These are phyloP conservation scores for Aegilops umbellulata DNA, from an alignment of 176 grass and related monocot species.

Conservation along the genomic window DNA sequence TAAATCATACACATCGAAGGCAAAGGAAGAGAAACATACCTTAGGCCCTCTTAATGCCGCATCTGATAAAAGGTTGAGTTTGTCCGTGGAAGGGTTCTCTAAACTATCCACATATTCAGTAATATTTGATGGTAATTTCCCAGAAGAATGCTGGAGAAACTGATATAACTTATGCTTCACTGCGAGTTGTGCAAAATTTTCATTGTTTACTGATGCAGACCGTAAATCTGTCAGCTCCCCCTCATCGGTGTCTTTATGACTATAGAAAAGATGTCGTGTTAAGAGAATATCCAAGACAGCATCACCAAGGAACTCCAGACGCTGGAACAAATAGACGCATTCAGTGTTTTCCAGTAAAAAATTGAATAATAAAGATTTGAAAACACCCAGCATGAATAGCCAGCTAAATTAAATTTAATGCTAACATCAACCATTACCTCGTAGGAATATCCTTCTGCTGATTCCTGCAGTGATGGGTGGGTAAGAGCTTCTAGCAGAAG, in stretches of 20 bases:
- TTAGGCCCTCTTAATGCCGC: constrained; percentile 60
- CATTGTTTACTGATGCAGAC: constrained; percentile 88
- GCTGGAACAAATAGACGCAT: constrained; percentile 38
- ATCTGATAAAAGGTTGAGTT: constrained; percentile 36
- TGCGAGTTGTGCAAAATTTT: constrained; percentile 86
- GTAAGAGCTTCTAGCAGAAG: constrained; percentile 80
- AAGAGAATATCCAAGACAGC: constrained; percentile 85
- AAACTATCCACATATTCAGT: constrained; percentile 62
- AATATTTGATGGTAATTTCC: constrained; percentile 59
- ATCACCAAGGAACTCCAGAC: constrained; percentile 94
- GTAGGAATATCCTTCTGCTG: constrained; percentile 63
- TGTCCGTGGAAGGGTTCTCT: constrained; percentile 40
- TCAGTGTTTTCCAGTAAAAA: constrained; percentile 19
- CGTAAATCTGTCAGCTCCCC: constrained; percentile 90
- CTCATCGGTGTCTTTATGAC: constrained; percentile 63
- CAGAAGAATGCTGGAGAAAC: constrained; percentile 75
- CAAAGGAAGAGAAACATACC: constrained; percentile 41
- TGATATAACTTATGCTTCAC: constrained; percentile 73
- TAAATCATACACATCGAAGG: not conserved
- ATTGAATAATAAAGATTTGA: constrained; percentile 18
- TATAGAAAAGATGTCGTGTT: constrained; percentile 69
- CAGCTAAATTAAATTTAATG: constrained; percentile 16
- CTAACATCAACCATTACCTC: constrained; percentile 46
- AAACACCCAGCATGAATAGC: constrained; percentile 22
- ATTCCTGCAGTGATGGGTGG: constrained; percentile 78